phyloP scores from a whole-genome alignment of 2,329 filamentous ascomycete species.

The Dendrostoma leiphaemia region DNA sequence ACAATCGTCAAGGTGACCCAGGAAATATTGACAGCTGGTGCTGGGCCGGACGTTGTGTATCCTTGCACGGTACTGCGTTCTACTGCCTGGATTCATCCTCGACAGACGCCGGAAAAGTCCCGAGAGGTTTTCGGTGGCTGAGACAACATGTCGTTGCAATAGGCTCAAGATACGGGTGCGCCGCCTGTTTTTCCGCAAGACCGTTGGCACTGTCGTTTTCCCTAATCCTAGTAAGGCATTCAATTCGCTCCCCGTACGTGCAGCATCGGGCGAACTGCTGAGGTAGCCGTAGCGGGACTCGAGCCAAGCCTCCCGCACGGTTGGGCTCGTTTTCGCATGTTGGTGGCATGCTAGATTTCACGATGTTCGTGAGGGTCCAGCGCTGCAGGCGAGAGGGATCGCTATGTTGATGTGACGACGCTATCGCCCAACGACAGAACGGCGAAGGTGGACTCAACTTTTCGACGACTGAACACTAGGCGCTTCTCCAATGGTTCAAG shows the following conservation, averaged over 20 bases:
- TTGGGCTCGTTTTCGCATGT: neutral
- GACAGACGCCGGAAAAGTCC: neutral
- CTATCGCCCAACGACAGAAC: neutral
- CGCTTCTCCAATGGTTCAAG: neutral
- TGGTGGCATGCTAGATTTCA: neutral
- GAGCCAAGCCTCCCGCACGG: neutral
- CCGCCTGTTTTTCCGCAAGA: neutral
- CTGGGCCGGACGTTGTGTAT: neutral
- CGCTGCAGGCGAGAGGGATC: too few species aligned
- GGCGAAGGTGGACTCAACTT: neutral
- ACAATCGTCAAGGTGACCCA: neutral
- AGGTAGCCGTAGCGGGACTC: neutral
- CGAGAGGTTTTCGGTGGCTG: conserved; percentile 10
- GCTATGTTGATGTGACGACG: neutral
- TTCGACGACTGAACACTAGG: neutral
- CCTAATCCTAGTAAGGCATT: conserved; percentile 5
- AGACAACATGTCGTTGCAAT: conserved; percentile 16
- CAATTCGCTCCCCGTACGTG: conserved; percentile 1
- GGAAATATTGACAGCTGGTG: neutral
- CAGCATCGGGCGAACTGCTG: neutral
- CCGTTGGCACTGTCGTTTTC: neutral
- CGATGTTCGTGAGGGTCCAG: neutral
- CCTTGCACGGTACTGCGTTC: neutral
- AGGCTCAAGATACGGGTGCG: conserved; percentile 8
- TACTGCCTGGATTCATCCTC: neutral